Percentiles rank a stretch among this genome's conserved stretches.
Conservation (phyloP, 352 stramenopile genomes). For the Phytopythium aichiense region DNA sequence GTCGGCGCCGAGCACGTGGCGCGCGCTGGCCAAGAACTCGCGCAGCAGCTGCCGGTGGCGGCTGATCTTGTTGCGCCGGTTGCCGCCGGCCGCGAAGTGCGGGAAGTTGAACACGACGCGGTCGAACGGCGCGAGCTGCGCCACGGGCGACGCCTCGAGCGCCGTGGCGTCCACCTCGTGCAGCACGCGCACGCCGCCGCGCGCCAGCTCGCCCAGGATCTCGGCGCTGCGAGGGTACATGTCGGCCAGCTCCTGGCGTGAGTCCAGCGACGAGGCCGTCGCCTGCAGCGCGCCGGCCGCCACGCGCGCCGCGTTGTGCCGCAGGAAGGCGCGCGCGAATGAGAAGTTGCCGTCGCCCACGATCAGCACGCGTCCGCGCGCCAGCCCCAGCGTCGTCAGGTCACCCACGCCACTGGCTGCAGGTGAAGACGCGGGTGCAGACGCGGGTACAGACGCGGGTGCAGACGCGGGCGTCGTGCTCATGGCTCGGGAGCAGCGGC, state of each 20-base stretch:
- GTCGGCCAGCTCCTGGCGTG: constrained; percentile 47
- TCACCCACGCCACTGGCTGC: constrained; percentile 18
- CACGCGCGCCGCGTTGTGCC: constrained; percentile 32
- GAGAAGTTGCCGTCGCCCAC: constrained; percentile 87
- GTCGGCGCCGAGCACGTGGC: constrained; percentile 36
- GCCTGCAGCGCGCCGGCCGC: constrained; percentile 15
- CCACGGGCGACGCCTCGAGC: constrained; percentile 37
- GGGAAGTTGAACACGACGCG: constrained; percentile 88
- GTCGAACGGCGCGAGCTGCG: constrained; percentile 29
- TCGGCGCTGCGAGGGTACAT: constrained; percentile 67
- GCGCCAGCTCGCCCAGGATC: constrained; percentile 53
- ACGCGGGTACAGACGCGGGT: neutral
- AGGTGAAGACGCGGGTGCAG: neutral
- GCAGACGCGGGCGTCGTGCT: neutral
- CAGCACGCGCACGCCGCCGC: constrained; percentile 44
- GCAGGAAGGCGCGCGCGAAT: constrained; percentile 68
- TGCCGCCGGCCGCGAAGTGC: constrained; percentile 73
- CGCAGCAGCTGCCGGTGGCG: constrained; percentile 69
- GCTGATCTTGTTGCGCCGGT: constrained; percentile 77
- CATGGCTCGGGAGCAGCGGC: neutral
- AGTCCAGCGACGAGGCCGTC: constrained; percentile 70
- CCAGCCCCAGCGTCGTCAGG: constrained; percentile 53
- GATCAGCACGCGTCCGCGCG: constrained; percentile 45
- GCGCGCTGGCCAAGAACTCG: constrained; percentile 74
- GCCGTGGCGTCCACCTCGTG: constrained; percentile 72